Base-by-base conservation (phyloP, 2,329 filamentous ascomycete species). In the Talaromyces sp. region DNA sequence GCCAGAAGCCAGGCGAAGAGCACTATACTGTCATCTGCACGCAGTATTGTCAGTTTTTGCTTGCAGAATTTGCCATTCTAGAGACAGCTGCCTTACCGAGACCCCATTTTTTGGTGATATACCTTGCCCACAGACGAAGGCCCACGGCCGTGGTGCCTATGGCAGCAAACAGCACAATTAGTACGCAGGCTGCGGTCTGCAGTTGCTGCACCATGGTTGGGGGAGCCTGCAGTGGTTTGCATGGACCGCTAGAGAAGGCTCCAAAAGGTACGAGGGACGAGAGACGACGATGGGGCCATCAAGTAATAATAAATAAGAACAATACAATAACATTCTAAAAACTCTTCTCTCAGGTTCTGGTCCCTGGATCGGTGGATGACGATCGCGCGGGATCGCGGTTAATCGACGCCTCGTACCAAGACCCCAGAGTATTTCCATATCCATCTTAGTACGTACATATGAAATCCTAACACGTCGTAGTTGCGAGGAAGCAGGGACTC, bases 171-270 rank as follows among this genome's bases (percentile, higher is more conserved):
- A 56, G 54, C 3, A 56, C 11, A 15, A 56, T 56, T 3, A 56
- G 54, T n/a, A 19, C 54, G n/a, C 54, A 56, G 54, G 54, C 54
- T 42, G 19, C 30, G 9, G 54, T 56, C 54, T 56, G 54, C 54
- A 56, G n/a, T 56, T 56, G 54, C 39, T 56, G 54, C 54, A 56
- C 54, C 54, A 56, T 56, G 13, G 19, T 13, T 25, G 11, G n/a
- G 9, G 44, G 3, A 25, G 44, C 44, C 11, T 10, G 44, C 44
- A 47, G 25, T 25, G 44, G 3, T 10, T 47, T 47, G 44, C 44
- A 47, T 25, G 44, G 11, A 47, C 44, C 44, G 22, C 19, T 15
- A 25, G 19, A 47, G 19, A 25, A 11, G 11, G n/a, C 10, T 10
- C 19, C 9, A 2, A 25, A n/a, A 15, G 19, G 22, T 25, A 25